Percentiles rank a stretch among this genome's conserved stretches.
phyloP scores from a whole-genome alignment of 2,329 filamentous ascomycete genomes.

The Drechslerella stenobrocha region DNA sequence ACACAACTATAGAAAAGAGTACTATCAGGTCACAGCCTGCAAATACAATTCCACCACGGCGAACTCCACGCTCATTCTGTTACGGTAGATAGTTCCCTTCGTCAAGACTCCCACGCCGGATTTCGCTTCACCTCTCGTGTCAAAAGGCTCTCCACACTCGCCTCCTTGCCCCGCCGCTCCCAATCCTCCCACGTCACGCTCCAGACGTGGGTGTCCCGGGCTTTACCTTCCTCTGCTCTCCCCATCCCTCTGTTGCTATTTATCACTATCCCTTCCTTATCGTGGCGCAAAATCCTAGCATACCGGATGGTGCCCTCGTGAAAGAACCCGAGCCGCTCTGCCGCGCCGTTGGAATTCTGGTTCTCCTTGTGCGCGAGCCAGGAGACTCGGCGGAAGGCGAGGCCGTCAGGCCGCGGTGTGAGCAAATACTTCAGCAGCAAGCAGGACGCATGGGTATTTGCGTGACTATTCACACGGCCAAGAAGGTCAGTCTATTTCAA shows the following conservation, averaged over 20 bases:
- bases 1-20: too few relatives aligned
- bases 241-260: slow-evolving; percentile 25
- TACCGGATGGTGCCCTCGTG: slow-evolving; percentile 28
- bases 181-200: slow-evolving; percentile 46
- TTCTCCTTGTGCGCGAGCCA: slow-evolving; percentile 40
- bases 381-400: slow-evolving; percentile 33
- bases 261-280: slow-evolving; percentile 27
- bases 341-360: slow-evolving; percentile 33
- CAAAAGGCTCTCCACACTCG: slow-evolving; percentile 21
- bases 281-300: slow-evolving; percentile 18
- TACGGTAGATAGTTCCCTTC: neutral
- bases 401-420: slow-evolving; percentile 36
- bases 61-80: too few relatives aligned
- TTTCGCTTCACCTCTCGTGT: slow-evolving; percentile 32
- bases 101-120: slow-evolving; percentile 20
- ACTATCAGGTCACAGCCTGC: too few relatives aligned
- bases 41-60: too few relatives aligned
- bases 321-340: slow-evolving; percentile 29
- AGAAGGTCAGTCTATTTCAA: neutral
- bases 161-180: slow-evolving; percentile 20
- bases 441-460: slow-evolving; percentile 37
- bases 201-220: slow-evolving; percentile 40
- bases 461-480: slow-evolving; percentile 19
- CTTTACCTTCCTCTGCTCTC: slow-evolving; percentile 33
- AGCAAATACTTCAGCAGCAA: slow-evolving; percentile 34